Evolutionary conservation across 2,329 filamentous ascomycete species (phyloP), one percentile per base, ranked within the genome.

Genomic region (Alternaria arbusti): DNA sequence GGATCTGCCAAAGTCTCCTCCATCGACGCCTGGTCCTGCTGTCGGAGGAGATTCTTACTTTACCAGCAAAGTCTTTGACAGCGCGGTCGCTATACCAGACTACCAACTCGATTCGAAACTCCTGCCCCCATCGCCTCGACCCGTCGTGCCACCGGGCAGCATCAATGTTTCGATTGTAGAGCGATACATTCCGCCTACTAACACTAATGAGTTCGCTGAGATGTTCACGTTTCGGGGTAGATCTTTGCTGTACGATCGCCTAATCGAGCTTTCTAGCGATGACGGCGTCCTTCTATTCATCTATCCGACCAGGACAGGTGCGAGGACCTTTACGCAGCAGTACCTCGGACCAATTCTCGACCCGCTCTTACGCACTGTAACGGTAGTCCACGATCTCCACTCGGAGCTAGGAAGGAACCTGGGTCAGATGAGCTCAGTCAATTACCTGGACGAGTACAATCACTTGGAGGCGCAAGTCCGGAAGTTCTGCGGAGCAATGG

Each of bases 101-200:
- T 88, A 88, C 74, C 85, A 88, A 67, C 82, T 86, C 64, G 84
- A 86, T 64, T 82, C 83, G 6, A 82, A 81, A 49, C 81, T 84
- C 17, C 75, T 84, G 5, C 82, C 85, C 9, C 82, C 84, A 46
- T 85, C 84, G 12, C 87, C 87, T 11, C 81, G 84, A 59, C 87
- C 87, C 3, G 84, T 89, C 46, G 88, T 89, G 1, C 85, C 87
- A 6, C 88, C 88, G 0, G 84, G 83, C 17, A 87, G 85, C 54
- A 86, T 90, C 64, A 84, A 89, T 58, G 80, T 90, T 44, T 86
- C 87, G 2, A 82, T 90, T 12, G 82, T 90, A 5, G 88, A 90
- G 77, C 85, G 88, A 40, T 90, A 89, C 74, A 87, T 90, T n/a
- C 88, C 88, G 17, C 88, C 88, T 3, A 84, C 87, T 0, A 88